Percentiles rank a stretch among this genome's conserved stretches.
Evolutionary conservation across 176 grass and related monocot species (phyloP).

Genomic region (Coix lacrymajobi): DNA sequence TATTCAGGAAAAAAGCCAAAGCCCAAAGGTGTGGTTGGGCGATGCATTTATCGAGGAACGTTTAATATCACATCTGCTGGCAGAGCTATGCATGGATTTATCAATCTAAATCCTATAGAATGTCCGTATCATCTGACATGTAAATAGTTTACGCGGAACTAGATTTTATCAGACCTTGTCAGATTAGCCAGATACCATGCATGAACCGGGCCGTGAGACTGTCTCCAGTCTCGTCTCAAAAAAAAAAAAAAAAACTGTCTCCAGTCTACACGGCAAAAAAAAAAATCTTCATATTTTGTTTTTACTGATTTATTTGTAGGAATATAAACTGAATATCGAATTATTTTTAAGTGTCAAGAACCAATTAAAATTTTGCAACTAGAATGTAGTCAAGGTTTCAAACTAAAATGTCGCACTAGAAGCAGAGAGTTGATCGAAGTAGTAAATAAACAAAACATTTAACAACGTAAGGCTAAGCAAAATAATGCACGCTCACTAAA

Average conservation of each 20-base stretch:
- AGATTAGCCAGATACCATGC: neutral
- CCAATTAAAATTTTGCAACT: neutral
- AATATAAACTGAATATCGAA: neutral
- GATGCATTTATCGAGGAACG: neutral
- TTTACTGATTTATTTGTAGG: neutral
- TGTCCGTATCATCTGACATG: constrained; percentile 1
- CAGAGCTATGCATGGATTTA: neutral
- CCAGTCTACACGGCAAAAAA: no score
- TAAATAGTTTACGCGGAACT: constrained; percentile 1
- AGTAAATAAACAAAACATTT: neutral
- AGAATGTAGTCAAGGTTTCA: neutral
- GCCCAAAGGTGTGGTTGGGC: neutral
- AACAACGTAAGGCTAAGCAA: neutral
- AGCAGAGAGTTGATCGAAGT: neutral
- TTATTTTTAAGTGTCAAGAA: neutral
- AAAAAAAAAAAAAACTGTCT: neutral
- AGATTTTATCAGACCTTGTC: neutral
- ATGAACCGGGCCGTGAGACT: neutral
- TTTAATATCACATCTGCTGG: neutral
- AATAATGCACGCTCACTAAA: neutral
- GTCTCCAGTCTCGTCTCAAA: neutral
- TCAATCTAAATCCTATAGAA: neutral
- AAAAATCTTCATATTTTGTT: neutral
- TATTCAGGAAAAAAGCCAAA: constrained; percentile 20
- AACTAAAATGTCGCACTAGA: neutral